Evolutionary conservation across 2,329 filamentous ascomycete genomes (phyloP), one percentile per base, ranked within the genome.

Genomic region (Pestalotiopsis sp.): DNA sequence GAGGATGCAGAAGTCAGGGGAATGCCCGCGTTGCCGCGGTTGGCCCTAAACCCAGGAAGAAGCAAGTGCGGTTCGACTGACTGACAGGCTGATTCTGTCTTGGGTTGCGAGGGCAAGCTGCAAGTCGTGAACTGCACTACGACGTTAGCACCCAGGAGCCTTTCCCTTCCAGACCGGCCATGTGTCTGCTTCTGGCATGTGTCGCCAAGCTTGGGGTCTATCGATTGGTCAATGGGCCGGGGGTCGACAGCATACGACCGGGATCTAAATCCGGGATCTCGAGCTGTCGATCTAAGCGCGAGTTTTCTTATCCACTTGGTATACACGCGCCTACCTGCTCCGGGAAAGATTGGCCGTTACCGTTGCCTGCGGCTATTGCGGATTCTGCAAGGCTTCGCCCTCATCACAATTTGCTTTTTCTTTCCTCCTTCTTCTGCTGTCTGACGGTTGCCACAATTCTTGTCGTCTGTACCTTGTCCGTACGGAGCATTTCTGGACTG

Each of bases 1-100:
- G 14, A 49, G 13, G 61, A 64, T 64, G 61, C 61, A 64, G 61
- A 23, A 64, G 49, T 52, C 61, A 64, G 61, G 61, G 39, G 61
- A 64, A 64, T 12, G 31, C 23, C 17, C 25, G 36, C 39, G 14
- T 6, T 20, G 49, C 14, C 14, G 9, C 20, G 20, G 49, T 17
- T n/a, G 5, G 49, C 14, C 13, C 49, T 56, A 56, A 17, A 17
- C 14, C 20, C 49, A 56, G 14, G 20, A 6, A 17, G 20, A 56
- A 17, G 14, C 49, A 17, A 56, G 49, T 20, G 49, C 14, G 49
- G 14, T 17, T 56, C 49, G 14, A 56, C 20, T 56, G 23, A 23
- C 23, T 23, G 23, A 23, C 23, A 23, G 23, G 23, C 23, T 23
- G 31, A 9, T 36, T 36, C 31, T 36, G 31, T 2, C 31, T 36